These are phyloP conservation scores for Acmispon strigosus DNA, from an alignment of 306 rosid species.

Conservation along the genomic window DNA sequence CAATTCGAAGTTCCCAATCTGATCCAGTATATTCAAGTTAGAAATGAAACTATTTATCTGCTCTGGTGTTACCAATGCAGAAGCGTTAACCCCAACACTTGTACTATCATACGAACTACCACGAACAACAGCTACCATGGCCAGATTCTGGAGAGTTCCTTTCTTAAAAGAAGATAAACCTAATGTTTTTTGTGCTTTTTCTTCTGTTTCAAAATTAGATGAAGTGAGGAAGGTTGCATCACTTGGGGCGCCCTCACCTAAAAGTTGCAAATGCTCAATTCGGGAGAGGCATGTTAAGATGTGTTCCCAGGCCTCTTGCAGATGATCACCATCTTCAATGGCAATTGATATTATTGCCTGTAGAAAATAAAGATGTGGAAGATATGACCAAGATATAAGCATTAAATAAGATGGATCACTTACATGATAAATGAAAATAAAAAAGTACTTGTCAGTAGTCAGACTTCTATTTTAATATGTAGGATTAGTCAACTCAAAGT, in stretches of 20 bases:
- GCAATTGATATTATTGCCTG: conserved; percentile 95
- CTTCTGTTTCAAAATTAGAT: conserved; percentile 63
- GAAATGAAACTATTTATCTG: conserved; percentile 82
- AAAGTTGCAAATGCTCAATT: conserved; percentile 88
- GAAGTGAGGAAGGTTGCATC: conserved; percentile 85
- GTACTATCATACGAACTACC: conserved; percentile 98
- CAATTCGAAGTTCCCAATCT: conserved; percentile 93
- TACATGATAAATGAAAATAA: background rate
- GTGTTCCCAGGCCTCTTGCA: conserved; percentile 98
- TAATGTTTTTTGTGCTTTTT: conserved; percentile 48
- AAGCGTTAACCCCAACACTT: conserved; percentile 56
- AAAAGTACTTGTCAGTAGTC: background rate
- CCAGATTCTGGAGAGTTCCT: conserved; percentile 89
- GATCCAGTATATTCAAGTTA: conserved; percentile 91
- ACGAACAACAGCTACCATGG: conserved; percentile 93
- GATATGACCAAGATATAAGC: conserved; percentile 13
- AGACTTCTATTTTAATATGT: conserved; percentile 1
- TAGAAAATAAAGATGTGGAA: conserved; percentile 15
- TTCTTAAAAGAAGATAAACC: conserved; percentile 75
- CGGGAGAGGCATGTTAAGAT: conserved; percentile 94
- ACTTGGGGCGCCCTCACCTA: conserved; percentile 97
- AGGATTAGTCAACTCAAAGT: conserved; percentile 15
- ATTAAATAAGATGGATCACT: conserved; percentile 20
- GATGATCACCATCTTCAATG: conserved; percentile 91
- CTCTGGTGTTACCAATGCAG: conserved; percentile 82